Evolutionary conservation across 768 basidiomycete genomes (phyloP), one percentile per base, ranked within the genome.

Genomic region (Auriscalpium vulgare): DNA sequence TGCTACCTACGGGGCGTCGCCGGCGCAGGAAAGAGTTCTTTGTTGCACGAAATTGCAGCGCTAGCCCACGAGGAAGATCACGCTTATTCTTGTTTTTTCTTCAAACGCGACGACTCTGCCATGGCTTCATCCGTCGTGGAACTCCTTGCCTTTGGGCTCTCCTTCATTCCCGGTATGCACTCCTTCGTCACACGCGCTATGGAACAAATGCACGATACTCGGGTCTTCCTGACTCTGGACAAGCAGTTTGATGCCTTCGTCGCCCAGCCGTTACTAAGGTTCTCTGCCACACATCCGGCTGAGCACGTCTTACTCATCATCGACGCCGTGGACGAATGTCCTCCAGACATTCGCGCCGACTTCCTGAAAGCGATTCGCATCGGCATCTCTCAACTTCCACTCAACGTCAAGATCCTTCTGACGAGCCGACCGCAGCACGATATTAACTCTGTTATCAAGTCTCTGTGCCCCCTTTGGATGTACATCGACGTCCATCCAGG

Each of bases 251-350:
- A 50, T 23, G 43, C 50, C 8, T 49, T 62, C 13, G 53, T 61
- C 56, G 50, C 54, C 38, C 21, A 38, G 1, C 61, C 61, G 10
- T 43, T 57, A 34, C 29, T 57, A 11, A 50, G 48, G 14, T 51
- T 56, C 5, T 10, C 34, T 10, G 37, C 23, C 51, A 61, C 52
- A 3, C 29, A 29, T 29, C 17, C 34, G 19, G 37, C 17, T 48
- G 43, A 37, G 14, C 53, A 46, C 16, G 51, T 62, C 19, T 43
- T 61, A 21, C 59, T 62, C 36, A 47, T 62, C 29, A 48, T 62
- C 21, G 63, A 64, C 19, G 63, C 57, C 3, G 37, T 64, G 29
- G 63, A 64, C 50, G 63, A 64, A 21, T 59, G 59, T 37, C 56
- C 59, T 7, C 47, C 14, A 8, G 50, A 57, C 10, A 50, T 54